A percentile compares a stretch with the other conserved stretches of the same genome.
Evolutionary conservation across 1,139 yeast genomes (phyloP).

Genomic region (Hyphopichia burtonii): DNA sequence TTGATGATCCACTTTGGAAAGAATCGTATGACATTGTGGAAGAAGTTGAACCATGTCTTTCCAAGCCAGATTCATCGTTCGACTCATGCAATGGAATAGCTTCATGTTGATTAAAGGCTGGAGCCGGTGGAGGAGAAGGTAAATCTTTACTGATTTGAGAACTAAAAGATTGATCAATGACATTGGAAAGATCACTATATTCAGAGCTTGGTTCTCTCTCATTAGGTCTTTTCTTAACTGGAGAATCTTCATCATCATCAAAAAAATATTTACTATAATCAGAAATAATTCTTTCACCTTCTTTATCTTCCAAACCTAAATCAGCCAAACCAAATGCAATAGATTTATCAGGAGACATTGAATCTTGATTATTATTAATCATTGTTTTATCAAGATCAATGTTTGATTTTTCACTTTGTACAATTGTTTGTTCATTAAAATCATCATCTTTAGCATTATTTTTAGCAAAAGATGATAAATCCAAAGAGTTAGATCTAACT

Average conservation of each 20-base stretch:
- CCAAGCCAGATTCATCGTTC: not conserved
- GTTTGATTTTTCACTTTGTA: not conserved
- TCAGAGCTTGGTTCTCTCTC: not conserved
- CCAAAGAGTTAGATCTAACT: slow-evolving; percentile 24
- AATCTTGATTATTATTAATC: not conserved
- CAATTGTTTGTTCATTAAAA: slow-evolving; percentile 7
- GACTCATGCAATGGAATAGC: not conserved
- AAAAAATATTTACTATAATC: slow-evolving; percentile 34
- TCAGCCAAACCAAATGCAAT: slow-evolving; percentile 15
- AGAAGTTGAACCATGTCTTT: slow-evolving; percentile 26
- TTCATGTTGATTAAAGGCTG: not conserved
- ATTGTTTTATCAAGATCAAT: not conserved
- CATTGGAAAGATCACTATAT: not conserved
- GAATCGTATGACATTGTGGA: slow-evolving; percentile 34
- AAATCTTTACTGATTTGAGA: not conserved
- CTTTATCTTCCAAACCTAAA: slow-evolving; percentile 13
- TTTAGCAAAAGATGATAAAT: slow-evolving; percentile 20
- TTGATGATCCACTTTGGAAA: slow-evolving; percentile 37
- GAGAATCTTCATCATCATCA: slow-evolving; percentile 20
- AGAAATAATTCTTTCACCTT: slow-evolving; percentile 21
- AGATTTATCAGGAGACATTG: slow-evolving; percentile 7
- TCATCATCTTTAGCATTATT: slow-evolving; percentile 7
- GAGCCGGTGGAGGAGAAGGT: slow-evolving; percentile 2
- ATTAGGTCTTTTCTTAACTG: not conserved
- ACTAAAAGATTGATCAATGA: not conserved